A percentile compares a stretch with the other conserved stretches of the same genome.
These are phyloP conservation scores for Pouteria glomerata DNA, from an alignment of 148 eudicot species.

Conservation along the genomic window DNA sequence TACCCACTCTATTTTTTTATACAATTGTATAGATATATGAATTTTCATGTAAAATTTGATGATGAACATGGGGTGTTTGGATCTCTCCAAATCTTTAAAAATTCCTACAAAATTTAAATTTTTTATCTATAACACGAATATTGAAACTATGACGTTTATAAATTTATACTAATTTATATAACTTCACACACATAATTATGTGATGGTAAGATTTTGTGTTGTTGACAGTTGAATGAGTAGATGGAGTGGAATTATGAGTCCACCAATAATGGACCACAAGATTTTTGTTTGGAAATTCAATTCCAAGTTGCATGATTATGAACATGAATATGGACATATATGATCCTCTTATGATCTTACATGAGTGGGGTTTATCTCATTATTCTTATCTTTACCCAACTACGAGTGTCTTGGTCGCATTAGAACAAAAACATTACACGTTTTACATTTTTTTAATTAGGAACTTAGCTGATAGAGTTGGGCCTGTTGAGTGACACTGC, in stretches of 20 bases:
- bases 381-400: background rate
- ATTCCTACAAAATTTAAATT: no score
- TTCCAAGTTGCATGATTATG: slow-evolving; percentile 19
- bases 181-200: no score
- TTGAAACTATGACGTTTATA: no score
- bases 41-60: no score
- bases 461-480: background rate
- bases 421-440: slow-evolving; percentile 1
- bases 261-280: slow-evolving; percentile 23
- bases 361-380: background rate
- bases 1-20: no score
- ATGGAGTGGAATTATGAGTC: slow-evolving; percentile 14
- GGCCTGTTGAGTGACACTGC: background rate
- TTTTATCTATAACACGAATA: no score
- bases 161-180: no score
- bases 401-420: background rate
- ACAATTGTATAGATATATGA: no score
- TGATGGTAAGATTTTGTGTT: slow-evolving; percentile 21
- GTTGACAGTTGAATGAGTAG: slow-evolving; percentile 14
- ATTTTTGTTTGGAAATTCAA: slow-evolving; percentile 3
- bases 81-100: no score
- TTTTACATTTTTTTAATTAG: slow-evolving; percentile 10
- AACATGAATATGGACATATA: background rate
- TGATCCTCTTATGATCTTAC: slow-evolving; percentile 13
- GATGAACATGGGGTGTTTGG: no score